Conservation (phyloP, 2,329 filamentous ascomycete species). For the Fusarium subtropicale region DNA sequence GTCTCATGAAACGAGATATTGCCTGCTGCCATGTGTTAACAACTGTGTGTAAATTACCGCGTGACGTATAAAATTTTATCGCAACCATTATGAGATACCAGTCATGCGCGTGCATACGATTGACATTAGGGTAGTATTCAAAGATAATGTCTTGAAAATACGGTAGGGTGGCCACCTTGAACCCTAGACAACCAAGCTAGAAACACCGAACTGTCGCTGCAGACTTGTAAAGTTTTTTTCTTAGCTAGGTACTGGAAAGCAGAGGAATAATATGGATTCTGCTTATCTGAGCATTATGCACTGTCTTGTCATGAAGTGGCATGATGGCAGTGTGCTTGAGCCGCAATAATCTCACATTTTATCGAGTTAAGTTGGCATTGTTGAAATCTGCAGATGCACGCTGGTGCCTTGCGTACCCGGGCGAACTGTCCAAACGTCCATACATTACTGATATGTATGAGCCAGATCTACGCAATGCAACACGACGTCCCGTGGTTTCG, state of each 20-base stretch:
- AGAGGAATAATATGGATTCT: not conserved
- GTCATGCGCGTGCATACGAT: constrained; percentile 14
- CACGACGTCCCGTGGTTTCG: constrained; percentile 38
- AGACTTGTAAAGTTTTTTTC: not conserved
- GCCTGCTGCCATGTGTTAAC: not conserved
- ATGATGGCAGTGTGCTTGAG: constrained; percentile 25
- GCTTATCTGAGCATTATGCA: constrained; percentile 7
- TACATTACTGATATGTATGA: not conserved
- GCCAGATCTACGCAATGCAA: constrained; percentile 28
- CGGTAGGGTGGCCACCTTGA: not conserved
- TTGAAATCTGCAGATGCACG: constrained; percentile 11
- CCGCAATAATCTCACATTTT: constrained; percentile 20
- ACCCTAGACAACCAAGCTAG: not conserved
- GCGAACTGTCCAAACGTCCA: constrained; percentile 14
- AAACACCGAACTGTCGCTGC: not conserved
- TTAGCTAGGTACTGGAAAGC: not conserved
- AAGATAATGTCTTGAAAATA: constrained; percentile 22
- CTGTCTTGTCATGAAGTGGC: constrained; percentile 24
- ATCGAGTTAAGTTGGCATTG: constrained; percentile 15
- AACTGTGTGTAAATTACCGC: constrained; percentile 6
- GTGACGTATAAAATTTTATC: constrained; percentile 11
- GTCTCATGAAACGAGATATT: not conserved
- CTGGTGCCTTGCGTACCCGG: constrained; percentile 23
- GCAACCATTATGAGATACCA: not conserved
- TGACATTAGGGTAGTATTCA: constrained; percentile 17